Percentiles rank a stretch among this genome's conserved stretches.
Evolutionary conservation across 768 basidiomycete genomes (phyloP).

Genomic region (Hygrophorus russula): DNA sequence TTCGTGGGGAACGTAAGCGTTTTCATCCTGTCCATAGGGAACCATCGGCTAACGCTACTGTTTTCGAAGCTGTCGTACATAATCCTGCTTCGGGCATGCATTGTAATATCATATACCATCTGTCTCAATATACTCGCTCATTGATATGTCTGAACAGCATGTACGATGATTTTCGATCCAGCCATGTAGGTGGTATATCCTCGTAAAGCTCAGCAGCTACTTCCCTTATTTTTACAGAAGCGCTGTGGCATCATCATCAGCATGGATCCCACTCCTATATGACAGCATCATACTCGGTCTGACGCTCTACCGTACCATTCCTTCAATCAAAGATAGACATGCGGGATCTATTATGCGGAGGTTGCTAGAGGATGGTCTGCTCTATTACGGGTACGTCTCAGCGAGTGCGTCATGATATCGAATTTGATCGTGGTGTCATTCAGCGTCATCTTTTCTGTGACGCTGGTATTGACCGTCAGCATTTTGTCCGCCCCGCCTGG

Average conservation of each 20-base stretch:
- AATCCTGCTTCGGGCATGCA: slow-evolving; percentile 25
- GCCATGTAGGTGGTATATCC: slow-evolving; percentile 21
- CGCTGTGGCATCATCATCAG: slow-evolving; percentile 31
- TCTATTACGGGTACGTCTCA: slow-evolving; percentile 25
- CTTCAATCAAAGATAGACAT: too few species aligned
- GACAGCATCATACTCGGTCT: slow-evolving; percentile 31
- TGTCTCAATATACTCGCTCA: background rate
- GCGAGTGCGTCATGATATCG: background rate
- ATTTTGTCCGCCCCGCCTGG: slow-evolving; percentile 31
- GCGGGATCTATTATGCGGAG: slow-evolving; percentile 28
- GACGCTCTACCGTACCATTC: slow-evolving; percentile 27
- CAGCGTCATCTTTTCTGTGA: slow-evolving; percentile 35
- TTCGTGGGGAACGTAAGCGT: slow-evolving; percentile 36
- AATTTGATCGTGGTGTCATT: background rate
- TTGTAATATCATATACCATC: slow-evolving; percentile 12
- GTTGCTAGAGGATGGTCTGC: slow-evolving; percentile 32
- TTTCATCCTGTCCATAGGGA: background rate
- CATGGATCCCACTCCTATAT: slow-evolving; percentile 39
- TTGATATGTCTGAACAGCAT: slow-evolving; percentile 17
- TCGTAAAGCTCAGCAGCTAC: background rate
- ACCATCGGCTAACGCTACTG: background rate
- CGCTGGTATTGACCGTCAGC: slow-evolving; percentile 33
- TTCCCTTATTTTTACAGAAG: slow-evolving; percentile 18
- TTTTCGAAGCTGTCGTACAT: slow-evolving; percentile 26
- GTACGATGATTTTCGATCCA: slow-evolving; percentile 31